Conservation (phyloP, 345 rosid genomes). For the Adansonia digitata region DNA sequence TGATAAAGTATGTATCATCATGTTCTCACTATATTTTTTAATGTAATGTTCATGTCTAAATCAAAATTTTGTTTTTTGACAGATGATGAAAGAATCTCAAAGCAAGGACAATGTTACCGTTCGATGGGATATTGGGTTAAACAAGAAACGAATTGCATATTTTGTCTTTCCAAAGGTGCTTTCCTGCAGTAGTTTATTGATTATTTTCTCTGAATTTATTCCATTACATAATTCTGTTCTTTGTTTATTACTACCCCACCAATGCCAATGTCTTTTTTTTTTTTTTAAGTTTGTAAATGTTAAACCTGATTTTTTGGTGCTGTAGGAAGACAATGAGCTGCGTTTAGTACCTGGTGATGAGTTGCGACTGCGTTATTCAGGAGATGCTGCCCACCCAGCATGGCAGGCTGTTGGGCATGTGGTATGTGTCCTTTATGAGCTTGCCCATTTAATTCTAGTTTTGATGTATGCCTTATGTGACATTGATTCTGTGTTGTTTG, state of each 20-base stretch:
- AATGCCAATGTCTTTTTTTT: background rate
- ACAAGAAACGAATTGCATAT: slow-evolving; percentile 94
- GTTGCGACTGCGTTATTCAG: slow-evolving; percentile 87
- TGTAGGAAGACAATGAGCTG: slow-evolving; percentile 94
- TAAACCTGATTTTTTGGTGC: slow-evolving; percentile 13
- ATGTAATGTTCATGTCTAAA: background rate
- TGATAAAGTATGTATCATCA: slow-evolving; percentile 61
- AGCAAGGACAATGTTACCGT: slow-evolving; percentile 95
- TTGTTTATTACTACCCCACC: background rate
- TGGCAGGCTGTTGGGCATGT: slow-evolving; percentile 99
- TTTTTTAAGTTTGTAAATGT: background rate
- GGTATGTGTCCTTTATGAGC: slow-evolving; percentile 45
- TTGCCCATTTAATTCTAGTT: background rate
- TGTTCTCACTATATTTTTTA: background rate
- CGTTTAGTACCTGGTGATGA: slow-evolving; percentile 98
- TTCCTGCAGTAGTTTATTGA: slow-evolving; percentile 1
- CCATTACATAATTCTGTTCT: background rate
- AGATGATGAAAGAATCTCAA: slow-evolving; percentile 99
- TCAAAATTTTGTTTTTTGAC: slow-evolving; percentile 22
- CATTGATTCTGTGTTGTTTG: background rate
- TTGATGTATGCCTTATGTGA: background rate
- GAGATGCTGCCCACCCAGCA: slow-evolving; percentile 96
- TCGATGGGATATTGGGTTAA: slow-evolving; percentile 98
- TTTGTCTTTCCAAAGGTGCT: slow-evolving; percentile 93
- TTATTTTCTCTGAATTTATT: slow-evolving; percentile 1